A percentile compares a stretch with the other conserved stretches of the same genome.
These are phyloP conservation scores for Pleurotus eryngii DNA, from an alignment of 768 basidiomycete species.

Conservation along the genomic window DNA sequence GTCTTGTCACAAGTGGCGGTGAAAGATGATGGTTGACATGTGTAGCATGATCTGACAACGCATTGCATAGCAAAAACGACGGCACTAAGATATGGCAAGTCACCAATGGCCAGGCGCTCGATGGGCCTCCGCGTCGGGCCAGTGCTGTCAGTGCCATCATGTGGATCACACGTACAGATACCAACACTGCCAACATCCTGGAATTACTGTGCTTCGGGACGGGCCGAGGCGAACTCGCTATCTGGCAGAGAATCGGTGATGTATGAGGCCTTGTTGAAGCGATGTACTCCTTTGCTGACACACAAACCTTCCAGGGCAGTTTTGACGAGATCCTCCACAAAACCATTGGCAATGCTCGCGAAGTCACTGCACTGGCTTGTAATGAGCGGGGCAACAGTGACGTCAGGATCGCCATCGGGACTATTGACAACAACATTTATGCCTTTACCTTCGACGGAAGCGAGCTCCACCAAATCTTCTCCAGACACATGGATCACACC, in stretches of 20 bases:
- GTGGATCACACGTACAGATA: constrained; percentile 2
- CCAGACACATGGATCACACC: neutral
- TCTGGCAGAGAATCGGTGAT: neutral
- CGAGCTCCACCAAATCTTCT: neutral
- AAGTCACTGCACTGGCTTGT: neutral
- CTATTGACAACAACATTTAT: neutral
- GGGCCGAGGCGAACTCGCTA: too few species aligned
- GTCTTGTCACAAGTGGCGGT: constrained; percentile 17
- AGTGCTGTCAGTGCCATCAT: neutral
- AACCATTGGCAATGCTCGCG: neutral
- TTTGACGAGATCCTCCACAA: neutral
- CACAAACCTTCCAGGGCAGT: neutral
- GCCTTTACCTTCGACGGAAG: neutral
- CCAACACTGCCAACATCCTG: neutral
- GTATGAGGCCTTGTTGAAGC: neutral
- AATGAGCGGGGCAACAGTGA: neutral
- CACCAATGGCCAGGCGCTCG: too few species aligned
- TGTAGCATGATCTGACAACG: neutral
- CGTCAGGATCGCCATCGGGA: neutral
- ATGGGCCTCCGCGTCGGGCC: neutral
- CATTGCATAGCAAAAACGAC: too few species aligned
- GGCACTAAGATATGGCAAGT: too few species aligned
- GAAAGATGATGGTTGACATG: neutral
- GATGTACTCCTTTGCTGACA: neutral
- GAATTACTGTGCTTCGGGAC: neutral